Percentiles rank a stretch among this genome's conserved stretches.
phyloP scores from a whole-genome alignment of 495 filamentous ascomycete genomes.

The Friedmanniomyces simplex region DNA sequence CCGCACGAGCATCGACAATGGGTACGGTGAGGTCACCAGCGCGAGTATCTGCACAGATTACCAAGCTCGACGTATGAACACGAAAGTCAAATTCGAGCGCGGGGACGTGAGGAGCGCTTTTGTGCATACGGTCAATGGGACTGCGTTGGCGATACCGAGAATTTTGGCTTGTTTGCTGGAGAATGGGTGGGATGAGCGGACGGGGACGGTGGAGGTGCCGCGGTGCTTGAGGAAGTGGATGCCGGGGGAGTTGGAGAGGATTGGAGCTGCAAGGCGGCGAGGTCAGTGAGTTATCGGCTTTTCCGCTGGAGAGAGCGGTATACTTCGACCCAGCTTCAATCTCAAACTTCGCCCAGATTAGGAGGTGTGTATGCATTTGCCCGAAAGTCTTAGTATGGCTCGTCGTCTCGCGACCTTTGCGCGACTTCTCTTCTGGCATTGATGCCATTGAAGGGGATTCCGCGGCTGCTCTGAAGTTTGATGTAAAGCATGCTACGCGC shows the following conservation, averaged over 20 bases:
- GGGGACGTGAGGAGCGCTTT: constrained; percentile 26
- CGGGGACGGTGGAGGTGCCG: constrained; percentile 56
- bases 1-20: constrained; percentile 56
- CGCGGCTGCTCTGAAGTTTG: too few species aligned
- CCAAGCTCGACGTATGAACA: constrained; percentile 42
- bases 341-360: too few species aligned
- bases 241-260: constrained; percentile 25
- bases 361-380: too few species aligned
- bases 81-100: constrained; percentile 46
- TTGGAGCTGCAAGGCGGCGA: not conserved
- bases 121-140: constrained; percentile 87
- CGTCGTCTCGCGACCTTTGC: too few species aligned
- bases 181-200: constrained; percentile 71
- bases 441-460: too few species aligned
- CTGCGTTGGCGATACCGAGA: constrained; percentile 81
- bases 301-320: too few species aligned
- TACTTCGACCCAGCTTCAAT: too few species aligned
- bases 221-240: constrained; percentile 71
- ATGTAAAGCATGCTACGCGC: too few species aligned
- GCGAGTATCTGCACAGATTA: constrained; percentile 92
- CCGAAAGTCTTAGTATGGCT: too few species aligned
- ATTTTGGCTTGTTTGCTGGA: constrained; percentile 87
- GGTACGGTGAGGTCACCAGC: constrained; percentile 90
- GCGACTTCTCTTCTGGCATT: too few species aligned
- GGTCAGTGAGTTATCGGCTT: too few species aligned